Conservation (phyloP, 495 filamentous ascomycete species). For the Durotheca rogersii region DNA sequence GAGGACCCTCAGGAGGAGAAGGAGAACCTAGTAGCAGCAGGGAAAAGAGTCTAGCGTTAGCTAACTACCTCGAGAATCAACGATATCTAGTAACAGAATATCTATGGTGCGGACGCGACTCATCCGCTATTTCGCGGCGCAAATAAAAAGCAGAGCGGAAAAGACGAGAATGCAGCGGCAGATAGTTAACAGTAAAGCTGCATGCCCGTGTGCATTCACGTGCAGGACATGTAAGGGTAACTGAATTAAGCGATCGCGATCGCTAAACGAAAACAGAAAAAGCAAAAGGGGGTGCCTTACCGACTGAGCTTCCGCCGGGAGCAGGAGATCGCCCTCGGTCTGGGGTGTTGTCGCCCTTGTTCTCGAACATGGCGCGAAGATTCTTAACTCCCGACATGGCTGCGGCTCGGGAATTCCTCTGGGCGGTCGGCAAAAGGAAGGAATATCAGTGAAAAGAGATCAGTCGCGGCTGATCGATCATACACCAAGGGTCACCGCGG, state of each 20-base stretch:
- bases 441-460: conserved; percentile 17
- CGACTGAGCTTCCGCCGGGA: conserved; percentile 29
- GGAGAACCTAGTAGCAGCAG: conserved; percentile 25
- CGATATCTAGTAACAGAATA: conserved; percentile 4
- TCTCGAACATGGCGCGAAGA: conserved; percentile 88
- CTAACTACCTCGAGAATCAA: conserved; percentile 10
- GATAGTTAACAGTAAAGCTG: conserved; percentile 2
- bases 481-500: conserved; percentile 31
- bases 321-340: conserved; percentile 74
- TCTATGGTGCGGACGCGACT: no score
- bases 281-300: conserved; percentile 30
- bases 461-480: conserved; percentile 29
- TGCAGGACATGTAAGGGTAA: background rate
- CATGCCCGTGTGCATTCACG: conserved; percentile 1
- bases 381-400: conserved; percentile 57
- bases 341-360: conserved; percentile 62
- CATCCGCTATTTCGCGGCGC: no score
- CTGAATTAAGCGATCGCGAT: background rate
- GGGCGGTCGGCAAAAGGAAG: background rate
- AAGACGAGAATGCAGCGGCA: background rate
- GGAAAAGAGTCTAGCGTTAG: conserved; percentile 31
- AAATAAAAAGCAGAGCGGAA: conserved; percentile 17
- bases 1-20: conserved; percentile 45
- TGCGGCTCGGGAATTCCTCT: conserved; percentile 22
- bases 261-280: background rate